Evolutionary conservation across 164 flowering plant species (phyloP), one percentile per base, ranked within the genome.

Genomic region (Aristolochia fimbriata): DNA sequence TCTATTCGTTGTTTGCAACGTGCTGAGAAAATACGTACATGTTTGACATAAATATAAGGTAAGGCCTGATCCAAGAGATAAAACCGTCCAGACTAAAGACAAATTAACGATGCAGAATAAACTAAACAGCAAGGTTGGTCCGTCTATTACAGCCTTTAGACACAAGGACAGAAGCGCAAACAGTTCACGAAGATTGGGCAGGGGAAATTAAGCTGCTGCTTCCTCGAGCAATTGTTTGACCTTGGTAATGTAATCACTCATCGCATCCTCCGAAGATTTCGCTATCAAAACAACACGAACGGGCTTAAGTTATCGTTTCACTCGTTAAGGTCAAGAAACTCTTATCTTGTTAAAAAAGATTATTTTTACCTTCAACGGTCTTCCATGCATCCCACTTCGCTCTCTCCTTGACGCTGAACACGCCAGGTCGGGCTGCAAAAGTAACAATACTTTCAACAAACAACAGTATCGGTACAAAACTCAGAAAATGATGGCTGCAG

Each of bases 361-460:
- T 9, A 17, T 7, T 23, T 45, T 12, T 71, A 84, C 90, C 90
- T 79, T 83, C 86, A 65, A 74, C 80, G 21, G 78, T 73, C 73
- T 83, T 83, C 91, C 91, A 85, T 10, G 86, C 84, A 77, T 85
- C 87, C 91, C 91, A 85, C 68, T 85, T 85, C 14, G 84, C 84
- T 47, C 78, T 73, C 55, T 80, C 87, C 69, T 53, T 81, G 62
- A 58, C 41, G 54, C 70, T 76, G 69, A 85, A 83, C 0, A 83
- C 70, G 37, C 85, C 83, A n/a, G 91, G 91, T 15, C 91, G 83
- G 56, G 67, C 91, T 84, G 76, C 67, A 62, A 14, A 15, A 37
- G 43, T 37, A 27, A 37, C 43, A 37, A 37, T 7, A 0, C 10
- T 6, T 7, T 37, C 43, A 27, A 27, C 30, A 27, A 27, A 27